A percentile compares a stretch with the other conserved stretches of the same genome.
Evolutionary conservation across 805 yeast genomes (phyloP).

Genomic region (Lachancea kluyveri): DNA sequence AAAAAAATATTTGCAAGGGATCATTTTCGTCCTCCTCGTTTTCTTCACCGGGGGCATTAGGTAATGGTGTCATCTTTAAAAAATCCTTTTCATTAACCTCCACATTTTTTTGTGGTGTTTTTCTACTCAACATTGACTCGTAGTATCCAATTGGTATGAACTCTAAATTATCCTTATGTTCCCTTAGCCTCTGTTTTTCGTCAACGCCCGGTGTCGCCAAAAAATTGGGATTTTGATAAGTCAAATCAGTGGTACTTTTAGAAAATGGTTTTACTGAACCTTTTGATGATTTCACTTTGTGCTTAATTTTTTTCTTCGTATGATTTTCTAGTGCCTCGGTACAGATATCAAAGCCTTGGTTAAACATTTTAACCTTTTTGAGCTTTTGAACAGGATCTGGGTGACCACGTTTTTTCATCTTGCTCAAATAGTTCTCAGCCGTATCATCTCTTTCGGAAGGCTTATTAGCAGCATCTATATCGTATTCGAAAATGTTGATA

Average conservation of each 20-base stretch:
- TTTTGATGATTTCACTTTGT: no score
- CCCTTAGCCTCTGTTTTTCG: conserved; percentile 4
- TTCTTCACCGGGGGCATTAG: conserved; percentile 4
- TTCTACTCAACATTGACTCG: conserved; percentile 9
- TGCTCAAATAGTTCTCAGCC: conserved; percentile 2
- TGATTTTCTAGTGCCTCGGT: conserved; percentile 9
- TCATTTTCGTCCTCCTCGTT: conserved; percentile 10
- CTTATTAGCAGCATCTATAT: neutral
- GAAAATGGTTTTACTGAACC: no score
- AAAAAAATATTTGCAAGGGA: conserved; percentile 13
- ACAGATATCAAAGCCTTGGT: conserved; percentile 12
- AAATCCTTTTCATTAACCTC: neutral
- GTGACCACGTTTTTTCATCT: conserved; percentile 5
- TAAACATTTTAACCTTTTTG: neutral
- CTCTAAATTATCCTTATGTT: conserved; percentile 9
- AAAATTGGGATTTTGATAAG: no score
- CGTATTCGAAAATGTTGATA: conserved; percentile 11
- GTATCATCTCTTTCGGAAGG: neutral
- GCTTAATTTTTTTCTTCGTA: no score
- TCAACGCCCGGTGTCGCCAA: no score
- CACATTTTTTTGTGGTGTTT: conserved; percentile 4
- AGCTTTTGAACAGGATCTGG: conserved; percentile 1
- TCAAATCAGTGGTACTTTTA: no score
- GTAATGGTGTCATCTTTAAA: conserved; percentile 5
- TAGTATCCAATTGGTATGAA: conserved; percentile 21